Base-by-base conservation (phyloP, 352 stramenopile species). In the Phytophthora boehmeriae region DNA sequence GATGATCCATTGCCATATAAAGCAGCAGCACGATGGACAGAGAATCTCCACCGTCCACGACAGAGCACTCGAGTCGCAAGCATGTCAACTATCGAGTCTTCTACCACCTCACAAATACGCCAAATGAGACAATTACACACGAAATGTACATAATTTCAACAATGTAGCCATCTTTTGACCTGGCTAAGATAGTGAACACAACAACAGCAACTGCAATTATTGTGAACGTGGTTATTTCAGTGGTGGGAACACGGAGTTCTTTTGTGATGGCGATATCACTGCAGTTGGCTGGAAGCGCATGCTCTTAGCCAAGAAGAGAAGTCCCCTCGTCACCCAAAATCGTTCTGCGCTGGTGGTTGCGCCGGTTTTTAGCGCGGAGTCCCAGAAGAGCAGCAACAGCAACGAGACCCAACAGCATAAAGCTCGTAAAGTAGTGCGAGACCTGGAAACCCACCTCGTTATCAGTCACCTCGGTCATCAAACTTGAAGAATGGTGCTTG, bases 351-450 rank as follows among this genome's bases (percentile, higher is more conserved):
- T 54, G 54, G 13, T 47, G 54, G 47, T 78, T 67, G 34, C 71
- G 76, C 38, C 72, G 69, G 48, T 35, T 34, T 27, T 72, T 71
- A 28, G 53, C 55, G 45, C 80, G 82, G 20, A 89, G 39, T 8
- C 65, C 80, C 11, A 91, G 65, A 20, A 86, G 38, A 2, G 63
- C 74, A 50, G 69, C 77, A 43, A 88, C 43, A n/a, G 50, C 82
- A 28, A 89, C 76, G 22, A 91, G 65, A n/a, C 76, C 80, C 19
- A 91, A 35, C 23, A 91, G 49, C 17, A 89, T 47, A 53, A 76
- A 82, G 47, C 72, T 81, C 27, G 71, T 85, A 16, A 80, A 27
- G 54, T 88, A 89, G 56, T 88, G 65, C 35, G 74, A 78, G 1
- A 58, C 43, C 19, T 44, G 46, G 43, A 45, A 80, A 41, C 34